Percentiles rank a stretch among this genome's conserved stretches.
Evolutionary conservation across 2,329 filamentous ascomycete species (phyloP).

Genomic region (Pseudopithomyces maydicus): DNA sequence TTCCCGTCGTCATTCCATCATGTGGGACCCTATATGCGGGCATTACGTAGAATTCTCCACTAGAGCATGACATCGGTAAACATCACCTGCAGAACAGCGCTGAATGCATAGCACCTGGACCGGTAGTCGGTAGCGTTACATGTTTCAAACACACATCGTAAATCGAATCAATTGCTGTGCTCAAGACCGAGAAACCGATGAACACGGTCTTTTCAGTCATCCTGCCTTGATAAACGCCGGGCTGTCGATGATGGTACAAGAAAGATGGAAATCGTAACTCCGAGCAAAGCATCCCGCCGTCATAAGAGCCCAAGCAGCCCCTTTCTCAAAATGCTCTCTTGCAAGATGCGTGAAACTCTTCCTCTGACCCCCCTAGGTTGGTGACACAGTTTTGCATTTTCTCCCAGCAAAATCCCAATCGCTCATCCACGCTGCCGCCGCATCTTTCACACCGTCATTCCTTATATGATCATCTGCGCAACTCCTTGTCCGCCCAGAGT

Average conservation of each 20-base stretch:
- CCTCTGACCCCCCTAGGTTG: not conserved
- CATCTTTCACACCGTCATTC: not conserved
- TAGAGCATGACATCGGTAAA: not conserved
- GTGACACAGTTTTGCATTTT: not conserved
- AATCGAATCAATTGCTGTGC: slow-evolving; percentile 7
- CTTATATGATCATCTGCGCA: slow-evolving; percentile 90
- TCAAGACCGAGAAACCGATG: not conserved
- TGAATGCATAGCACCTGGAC: not conserved
- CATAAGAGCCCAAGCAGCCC: not conserved
- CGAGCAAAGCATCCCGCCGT: not conserved
- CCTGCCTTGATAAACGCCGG: slow-evolving; percentile 30
- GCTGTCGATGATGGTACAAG: slow-evolving; percentile 35
- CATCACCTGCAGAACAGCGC: not conserved
- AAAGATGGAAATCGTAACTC: slow-evolving; percentile 14
- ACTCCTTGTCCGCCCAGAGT: slow-evolving; percentile 92
- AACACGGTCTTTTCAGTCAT: slow-evolving; percentile 3
- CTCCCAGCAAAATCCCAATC: not conserved
- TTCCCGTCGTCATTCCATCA: not conserved
- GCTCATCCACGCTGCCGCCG: not conserved
- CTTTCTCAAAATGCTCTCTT: not conserved
- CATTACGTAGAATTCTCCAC: not conserved
- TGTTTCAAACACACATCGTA: not conserved
- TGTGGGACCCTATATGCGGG: not conserved
- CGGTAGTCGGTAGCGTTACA: too few relatives aligned
- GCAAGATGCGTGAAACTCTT: not conserved